Conservation (phyloP, 371 early-diverging fungal genomes). For the Parasitella parasitica region DNA sequence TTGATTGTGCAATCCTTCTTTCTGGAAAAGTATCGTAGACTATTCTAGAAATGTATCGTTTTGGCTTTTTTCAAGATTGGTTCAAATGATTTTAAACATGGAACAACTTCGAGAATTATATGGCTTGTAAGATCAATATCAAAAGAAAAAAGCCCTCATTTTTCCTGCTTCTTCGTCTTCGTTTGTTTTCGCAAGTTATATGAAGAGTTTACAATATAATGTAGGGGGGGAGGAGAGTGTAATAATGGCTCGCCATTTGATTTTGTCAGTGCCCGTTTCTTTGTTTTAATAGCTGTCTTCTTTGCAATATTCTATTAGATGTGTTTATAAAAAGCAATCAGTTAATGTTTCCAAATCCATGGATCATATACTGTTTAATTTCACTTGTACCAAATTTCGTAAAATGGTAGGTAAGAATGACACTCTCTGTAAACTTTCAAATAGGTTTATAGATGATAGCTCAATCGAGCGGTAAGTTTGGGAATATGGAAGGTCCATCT, state of each 20-base stretch:
- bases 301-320: background rate
- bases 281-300: constrained; percentile 5
- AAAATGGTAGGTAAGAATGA: background rate
- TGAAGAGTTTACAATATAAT: background rate
- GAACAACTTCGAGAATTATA: no score
- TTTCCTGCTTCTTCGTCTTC: no score
- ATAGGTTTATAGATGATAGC: constrained; percentile 2
- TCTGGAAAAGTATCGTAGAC: no score
- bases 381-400: background rate
- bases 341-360: no score
- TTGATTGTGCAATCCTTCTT: no score
- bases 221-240: background rate
- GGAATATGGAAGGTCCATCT: constrained; percentile 1
- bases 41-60: no score
- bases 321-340: no score
- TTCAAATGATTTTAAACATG: no score
- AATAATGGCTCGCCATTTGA: background rate
- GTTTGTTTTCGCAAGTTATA: constrained; percentile 8
- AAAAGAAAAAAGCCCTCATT: no score
- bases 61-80: no score
- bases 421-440: constrained; percentile 1
- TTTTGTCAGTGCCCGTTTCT: constrained; percentile 1
- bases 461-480: constrained; percentile 1
- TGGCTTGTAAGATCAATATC: no score
- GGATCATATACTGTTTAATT: no score